Base-by-base conservation (phyloP, 371 early-diverging fungal genomes). In the Syncephalastrum contaminatum region DNA sequence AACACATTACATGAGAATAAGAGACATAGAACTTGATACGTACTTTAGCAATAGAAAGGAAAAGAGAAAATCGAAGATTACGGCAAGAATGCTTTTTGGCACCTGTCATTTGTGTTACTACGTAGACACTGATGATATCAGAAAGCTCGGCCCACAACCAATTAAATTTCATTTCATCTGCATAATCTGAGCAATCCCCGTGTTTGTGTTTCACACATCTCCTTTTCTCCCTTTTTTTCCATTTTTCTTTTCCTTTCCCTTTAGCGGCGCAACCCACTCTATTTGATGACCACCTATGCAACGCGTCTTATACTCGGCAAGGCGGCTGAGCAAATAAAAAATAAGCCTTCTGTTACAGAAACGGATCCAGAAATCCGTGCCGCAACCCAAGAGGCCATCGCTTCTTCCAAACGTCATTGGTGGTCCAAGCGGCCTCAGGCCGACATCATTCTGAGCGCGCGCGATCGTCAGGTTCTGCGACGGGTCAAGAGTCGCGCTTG, bases 401-500 rank as follows among this genome's bases (percentile, higher is more conserved):
- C 55, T 39, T 19, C 60, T 4, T 46, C 48, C 21, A 59, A 60
- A 49, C 51, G 56, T 16, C 63, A 58, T 18, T 75, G 73, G 75
- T 75, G 72, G 73, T 51, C 52, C 13, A 60, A 49, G 30, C 57
- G 63, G 16, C 52, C 61, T 13, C 22, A 63, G 51, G 50, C 73
- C 6, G 63, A 67, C 7, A 65, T 72, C 25, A 66, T 72, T 6
- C 54, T 76, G 4, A 56, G 62, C 15, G 45, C 48, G 18, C 52
- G 58, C 47, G 75, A 75, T 24, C 63, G 66, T 36, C 55, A 51
- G 10, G 43, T 75, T 0, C 53, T 76, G 24, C 69, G 63, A 15
- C 48, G 39, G 47, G 75, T 80, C 25, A 77, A 75, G 43, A 39
- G 48, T 4, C 64, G 72, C 24, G 77, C 78, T 5, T 58, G 63